Base-by-base conservation (phyloP, 2,329 filamentous ascomycete species). In the Aureobasidium vineae region DNA sequence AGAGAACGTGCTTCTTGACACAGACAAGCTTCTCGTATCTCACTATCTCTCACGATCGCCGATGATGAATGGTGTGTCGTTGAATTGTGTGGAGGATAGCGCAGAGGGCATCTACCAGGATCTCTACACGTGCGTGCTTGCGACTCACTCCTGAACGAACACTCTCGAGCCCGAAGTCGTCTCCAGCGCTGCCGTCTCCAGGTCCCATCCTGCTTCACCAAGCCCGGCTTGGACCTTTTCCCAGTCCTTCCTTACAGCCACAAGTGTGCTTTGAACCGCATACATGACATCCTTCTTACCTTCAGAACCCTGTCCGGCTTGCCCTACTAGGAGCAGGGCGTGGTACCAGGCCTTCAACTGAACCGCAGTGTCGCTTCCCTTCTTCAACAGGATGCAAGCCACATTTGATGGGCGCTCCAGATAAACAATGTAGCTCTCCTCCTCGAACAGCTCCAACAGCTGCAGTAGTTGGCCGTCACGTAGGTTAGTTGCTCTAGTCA, bases 311-410 rank as follows among this genome's bases (percentile, higher is more conserved):
- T 49, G 57, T 28, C n/a, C 11, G 21, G 16, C 16, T 23, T 40
- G 36, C 47, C 72, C 68, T 47, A 81, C 81, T 40, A 83, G 74
- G 50, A 83, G 72, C 38, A 88, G 74, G 11, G 85, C 86, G 73
- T 88, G 86, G 71, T 81, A 81, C 86, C 87, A 90, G 33, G 85
- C 86, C 71, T 83, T 83, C 8, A 90, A 75, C 68, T 88, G 83
- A 23, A 81, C 78, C 26, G 71, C 72, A 15, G 84, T 74, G 2
- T 77, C 78, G 23, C 81, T 83, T 2, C 78, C 80, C 64, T 84
- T 81, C 75, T 91, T 91, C 53, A 94, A 75, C 13, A 88, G 83
- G 69, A 93, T 88, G 47, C 82, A 80, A 43, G 66, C 59, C 21
- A 63, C 66, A 23, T 80, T 78, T 7, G 77, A 77, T 28, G 71